These are phyloP conservation scores for Discostella stelligeroides DNA, from an alignment of 108 stramenopile genomes.

Conservation along the genomic window DNA sequence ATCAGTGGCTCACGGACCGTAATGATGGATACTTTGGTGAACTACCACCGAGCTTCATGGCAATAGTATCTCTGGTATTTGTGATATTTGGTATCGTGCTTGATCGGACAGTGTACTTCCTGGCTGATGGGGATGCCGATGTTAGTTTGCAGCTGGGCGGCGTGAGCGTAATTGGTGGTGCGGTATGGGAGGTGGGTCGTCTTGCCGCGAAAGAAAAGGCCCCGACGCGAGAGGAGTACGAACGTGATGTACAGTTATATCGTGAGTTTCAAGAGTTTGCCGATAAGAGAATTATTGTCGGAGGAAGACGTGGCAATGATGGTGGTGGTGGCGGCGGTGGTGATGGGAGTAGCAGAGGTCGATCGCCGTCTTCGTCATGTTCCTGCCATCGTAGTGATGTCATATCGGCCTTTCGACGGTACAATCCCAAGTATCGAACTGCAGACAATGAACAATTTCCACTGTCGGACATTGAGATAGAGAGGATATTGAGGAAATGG, in stretches of 20 bases:
- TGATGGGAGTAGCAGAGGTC: too few species aligned
- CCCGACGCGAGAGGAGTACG: conserved; percentile 64
- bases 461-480: conserved; percentile 79
- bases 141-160: conserved; percentile 72
- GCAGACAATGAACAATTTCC: conserved; percentile 67
- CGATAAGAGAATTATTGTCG: conserved; percentile 45
- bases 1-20: conserved; percentile 77
- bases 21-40: conserved; percentile 78
- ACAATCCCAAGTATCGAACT: conserved; percentile 78
- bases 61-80: conserved; percentile 58
- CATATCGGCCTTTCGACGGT: conserved; percentile 79
- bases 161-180: conserved; percentile 72
- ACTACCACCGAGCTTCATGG: conserved; percentile 55
- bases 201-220: conserved; percentile 68
- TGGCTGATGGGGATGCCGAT: conserved; percentile 66
- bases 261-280: conserved; percentile 86
- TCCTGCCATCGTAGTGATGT: conserved; percentile 78
- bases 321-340: too few species aligned
- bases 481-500: conserved; percentile 70
- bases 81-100: conserved; percentile 57
- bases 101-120: conserved; percentile 54
- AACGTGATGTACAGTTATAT: conserved; percentile 56
- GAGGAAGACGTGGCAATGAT: too few species aligned
- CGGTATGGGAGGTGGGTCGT: conserved; percentile 75
- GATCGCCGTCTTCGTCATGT: conserved; percentile 46